Percentiles rank a stretch among this genome's conserved stretches.
phyloP scores from a whole-genome alignment of 306 rosid genomes.

The Castanospermum australe region DNA sequence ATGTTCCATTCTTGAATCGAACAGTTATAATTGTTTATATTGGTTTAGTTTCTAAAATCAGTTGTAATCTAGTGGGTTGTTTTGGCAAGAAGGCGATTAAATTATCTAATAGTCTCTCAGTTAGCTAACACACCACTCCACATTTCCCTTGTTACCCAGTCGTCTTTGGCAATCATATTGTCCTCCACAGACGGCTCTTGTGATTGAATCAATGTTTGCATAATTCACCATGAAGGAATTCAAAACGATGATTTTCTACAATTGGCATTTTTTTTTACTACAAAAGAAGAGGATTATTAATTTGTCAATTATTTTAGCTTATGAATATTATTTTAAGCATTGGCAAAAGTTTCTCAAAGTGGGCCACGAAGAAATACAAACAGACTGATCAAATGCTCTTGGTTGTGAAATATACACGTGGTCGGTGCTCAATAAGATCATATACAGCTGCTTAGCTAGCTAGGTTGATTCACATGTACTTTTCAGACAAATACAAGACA shows the following conservation, averaged over 20 bases:
- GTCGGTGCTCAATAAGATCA: neutral
- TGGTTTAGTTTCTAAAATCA: neutral
- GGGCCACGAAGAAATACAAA: neutral
- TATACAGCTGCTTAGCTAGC: neutral
- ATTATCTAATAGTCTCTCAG: neutral
- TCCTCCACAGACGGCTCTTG: neutral
- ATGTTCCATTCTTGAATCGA: too few species aligned
- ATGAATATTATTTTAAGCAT: too few species aligned
- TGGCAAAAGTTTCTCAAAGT: neutral
- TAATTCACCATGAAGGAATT: neutral
- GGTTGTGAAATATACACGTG: neutral
- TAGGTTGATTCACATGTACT: neutral
- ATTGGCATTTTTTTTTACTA: neutral
- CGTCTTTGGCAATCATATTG: neutral
- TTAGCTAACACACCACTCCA: neutral
- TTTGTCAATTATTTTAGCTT: too few species aligned
- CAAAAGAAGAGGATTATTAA: too few species aligned
- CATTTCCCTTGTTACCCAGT: neutral
- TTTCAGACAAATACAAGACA: neutral
- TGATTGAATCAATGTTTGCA: neutral
- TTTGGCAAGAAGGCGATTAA: neutral
- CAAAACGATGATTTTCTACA: neutral
- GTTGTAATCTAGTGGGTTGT: neutral
- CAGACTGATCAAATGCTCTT: neutral
- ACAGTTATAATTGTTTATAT: neutral